Base-by-base conservation (phyloP, 2,329 filamentous ascomycete species). In the Fusarium humuli region DNA sequence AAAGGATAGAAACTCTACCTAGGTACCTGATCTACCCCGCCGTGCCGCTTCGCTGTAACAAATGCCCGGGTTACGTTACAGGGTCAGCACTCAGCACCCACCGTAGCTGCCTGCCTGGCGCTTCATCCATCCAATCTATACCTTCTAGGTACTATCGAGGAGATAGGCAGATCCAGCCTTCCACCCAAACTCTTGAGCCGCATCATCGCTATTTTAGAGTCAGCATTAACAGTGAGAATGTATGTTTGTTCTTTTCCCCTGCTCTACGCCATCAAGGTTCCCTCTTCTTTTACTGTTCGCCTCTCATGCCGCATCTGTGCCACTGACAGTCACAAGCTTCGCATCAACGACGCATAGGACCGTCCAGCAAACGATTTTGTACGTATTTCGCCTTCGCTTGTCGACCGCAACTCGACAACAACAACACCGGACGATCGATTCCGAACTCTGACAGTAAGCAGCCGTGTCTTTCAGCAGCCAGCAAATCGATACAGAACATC, bases 181-280 rank as follows among this genome's bases (percentile, higher is more conserved):
- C 22, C 32, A 29, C 25, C 42, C 50, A 57, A 47, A 54, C 41
- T 46, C 58, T 62, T 50, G 68, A 70, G 52, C 44, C 64, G 68
- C 68, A 70, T 70, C 68, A 70, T 71, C 68, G 65, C 41, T 71
- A 22, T 11, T 27, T 32, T 23, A 34, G 34, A 55, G 42, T 22
- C 48, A 69, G 32, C 65, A 41, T 47, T 29, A 48, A 22, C 23
- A 44, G 60, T 66, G 22, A 69, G 63, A 52, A 16, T 12, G 9
- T 57, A 16, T 23, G 9, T 42, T 40, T 37, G 7, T 25, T 41
- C 32, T 42, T 46, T 16, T 16, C 37, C 18, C 23, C 12, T 8
- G 29, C 23, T 23, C n/a, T 52, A 29, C 50, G 55, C 68, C 68
- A 70, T 70, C 68, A 71, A 70, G 68, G 68, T 71, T 23, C 68